Evolutionary conservation across 345 rosid species (phyloP).

Genomic region (Populus euphratica): DNA sequence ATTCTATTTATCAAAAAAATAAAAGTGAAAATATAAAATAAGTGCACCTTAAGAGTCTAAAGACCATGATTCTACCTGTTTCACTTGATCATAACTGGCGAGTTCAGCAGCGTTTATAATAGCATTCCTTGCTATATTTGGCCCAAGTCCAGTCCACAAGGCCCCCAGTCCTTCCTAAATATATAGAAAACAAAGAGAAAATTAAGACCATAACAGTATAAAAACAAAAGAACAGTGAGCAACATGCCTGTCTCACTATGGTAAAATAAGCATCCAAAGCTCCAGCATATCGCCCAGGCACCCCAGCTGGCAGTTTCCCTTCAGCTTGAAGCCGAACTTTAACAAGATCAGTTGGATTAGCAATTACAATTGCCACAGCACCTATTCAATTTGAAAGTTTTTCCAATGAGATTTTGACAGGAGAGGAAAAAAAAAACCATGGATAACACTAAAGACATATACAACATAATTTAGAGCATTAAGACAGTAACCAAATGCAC

Average conservation of each 20-base stretch:
- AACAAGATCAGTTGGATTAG: slow-evolving; percentile 95
- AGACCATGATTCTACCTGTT: slow-evolving; percentile 47
- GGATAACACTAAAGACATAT: not conserved
- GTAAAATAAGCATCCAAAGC: slow-evolving; percentile 79
- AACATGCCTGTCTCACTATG: slow-evolving; percentile 67
- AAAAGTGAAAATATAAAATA: not conserved
- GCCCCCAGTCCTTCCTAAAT: slow-evolving; percentile 78
- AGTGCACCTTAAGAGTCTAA: not conserved
- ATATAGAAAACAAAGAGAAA: not conserved
- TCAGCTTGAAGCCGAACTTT: slow-evolving; percentile 95
- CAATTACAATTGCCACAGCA: slow-evolving; percentile 80
- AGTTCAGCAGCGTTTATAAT: slow-evolving; percentile 96
- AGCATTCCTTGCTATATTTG: slow-evolving; percentile 89
- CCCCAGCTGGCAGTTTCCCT: slow-evolving; percentile 82
- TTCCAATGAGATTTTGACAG: slow-evolving; percentile 5
- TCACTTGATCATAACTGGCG: slow-evolving; percentile 97
- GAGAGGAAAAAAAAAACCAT: not conserved
- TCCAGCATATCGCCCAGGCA: slow-evolving; percentile 84
- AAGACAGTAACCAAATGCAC: slow-evolving; percentile 21
- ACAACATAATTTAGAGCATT: slow-evolving; percentile 14
- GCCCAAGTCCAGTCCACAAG: slow-evolving; percentile 95
- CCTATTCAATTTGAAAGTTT: slow-evolving; percentile 43
- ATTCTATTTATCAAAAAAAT: slow-evolving; percentile 2
- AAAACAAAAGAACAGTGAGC: slow-evolving; percentile 4
- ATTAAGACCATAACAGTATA: not conserved